Base-by-base conservation (phyloP, 257 asterid genomes). In the Rhazya stricta region DNA sequence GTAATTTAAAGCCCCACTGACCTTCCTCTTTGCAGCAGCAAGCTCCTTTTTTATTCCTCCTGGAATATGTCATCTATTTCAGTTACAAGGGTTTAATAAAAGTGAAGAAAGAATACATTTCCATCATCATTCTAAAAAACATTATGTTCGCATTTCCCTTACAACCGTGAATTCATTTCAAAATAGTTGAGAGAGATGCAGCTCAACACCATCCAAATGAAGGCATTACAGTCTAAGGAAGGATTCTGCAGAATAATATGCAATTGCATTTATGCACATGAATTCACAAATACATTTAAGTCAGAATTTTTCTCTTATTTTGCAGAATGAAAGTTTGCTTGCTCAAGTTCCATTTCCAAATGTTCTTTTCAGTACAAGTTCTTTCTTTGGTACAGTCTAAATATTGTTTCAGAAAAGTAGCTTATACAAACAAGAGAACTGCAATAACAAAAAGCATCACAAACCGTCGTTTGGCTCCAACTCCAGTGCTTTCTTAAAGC, bases 401-500 rank as follows among this genome's bases (percentile, higher is more conserved):
- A 18, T 30, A n/a, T 61, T 50, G 21, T 54, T 74, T 19, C 5
- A 46, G 30, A 54, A 8, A 74, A 60, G 29, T 9, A 23, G 51
- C 27, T 29, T 37, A 54, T 23, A 65, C 29, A 21, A 66, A 36
- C 29, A 10, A 18, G 9, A 37, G 4, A 36, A 10, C 18, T 1
- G 6, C 30, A 65, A 32, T 19, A 65, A 21, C 30, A 60, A 16
- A 45, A 45, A 78, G 50, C 29, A 65, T 41, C 32, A 76, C 97
- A 77, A 76, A 92, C 99, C 98, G 80, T 95, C 98, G 79, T 88
- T 89, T 29, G 99, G 99, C 81, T 95, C 97, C 90, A 94, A 82
- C 57, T 89, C 97, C 83, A 88, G 72, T 34, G 99, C 99, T 80
- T 90, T 92, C 78, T 74, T 85, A 68, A 92, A 94, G 85, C 99